Base-by-base conservation (phyloP, 441 rosid species). In the Arabidopsis lyrata region DNA sequence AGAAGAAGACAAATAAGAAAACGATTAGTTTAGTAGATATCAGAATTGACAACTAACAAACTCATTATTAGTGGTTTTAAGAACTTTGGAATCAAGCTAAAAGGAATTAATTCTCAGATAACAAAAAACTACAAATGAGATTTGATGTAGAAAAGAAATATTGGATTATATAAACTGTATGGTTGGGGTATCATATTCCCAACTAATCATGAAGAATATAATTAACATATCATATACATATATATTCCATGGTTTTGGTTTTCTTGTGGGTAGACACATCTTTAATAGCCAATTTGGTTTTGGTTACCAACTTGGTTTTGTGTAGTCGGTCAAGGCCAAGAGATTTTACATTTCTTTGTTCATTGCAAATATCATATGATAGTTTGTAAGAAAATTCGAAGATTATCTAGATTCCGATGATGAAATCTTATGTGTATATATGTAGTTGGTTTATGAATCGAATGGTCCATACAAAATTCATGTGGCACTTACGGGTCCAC, bases 171-270 rank as follows among this genome's bases (percentile, higher is more conserved):
- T 29, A 57, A 62, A 35, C 42, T 49, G 35, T 60, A 53, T 70
- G 61, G 71, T 76, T 76, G 66, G 54, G 71, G 79, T 56, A 76
- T 76, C 79, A 55, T 36, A 76, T 76, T 69, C 75, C 61, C 71
- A 76, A 76, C 75, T 68, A 76, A 76, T 72, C 64, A 66, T 45
- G 74, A 44, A 36, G 62, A 72, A 44, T 72, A 58, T 55, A 61
- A 75, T 68, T 67, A 68, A 75, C 68, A 52, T 67, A 75, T 48
- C n/a, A 60, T 61, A 41, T 35, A 45, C 63, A 29, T 29, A 29
- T 29, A 4, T 42, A 45, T 63, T 60, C 73, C 41, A 69, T 55
- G 2, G 41, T 44, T 62, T 62, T 55, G 6, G 52, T 68, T 55
- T 61, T 68, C 42, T 53, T 62, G 45, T 35, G 18, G 41, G 52